phyloP scores from a whole-genome alignment of 2,329 filamentous ascomycete species.

The Alternaria hordeiaustralica region DNA sequence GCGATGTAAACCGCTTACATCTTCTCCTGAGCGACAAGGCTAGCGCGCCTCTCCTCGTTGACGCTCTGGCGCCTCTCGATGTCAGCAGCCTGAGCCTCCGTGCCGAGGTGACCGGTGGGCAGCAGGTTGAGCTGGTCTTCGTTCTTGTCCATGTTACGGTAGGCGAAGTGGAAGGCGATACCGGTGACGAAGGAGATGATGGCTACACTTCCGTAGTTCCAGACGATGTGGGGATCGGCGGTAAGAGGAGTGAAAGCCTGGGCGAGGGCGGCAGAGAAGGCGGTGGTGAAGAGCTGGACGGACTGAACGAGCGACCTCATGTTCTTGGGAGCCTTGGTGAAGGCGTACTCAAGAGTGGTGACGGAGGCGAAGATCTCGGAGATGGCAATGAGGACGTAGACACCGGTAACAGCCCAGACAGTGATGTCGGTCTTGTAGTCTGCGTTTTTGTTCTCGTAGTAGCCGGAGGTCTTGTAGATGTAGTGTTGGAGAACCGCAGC shows the following conservation, averaged over 20 bases:
- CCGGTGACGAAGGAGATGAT: constrained; percentile 46
- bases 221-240: constrained; percentile 36
- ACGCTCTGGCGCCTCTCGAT: constrained; percentile 36
- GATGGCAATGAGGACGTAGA: constrained; percentile 62
- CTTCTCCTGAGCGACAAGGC: constrained; percentile 21
- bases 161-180: constrained; percentile 40
- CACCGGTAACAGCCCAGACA: constrained; percentile 61
- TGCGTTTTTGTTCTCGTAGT: constrained; percentile 49
- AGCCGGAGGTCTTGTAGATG: constrained; percentile 63
- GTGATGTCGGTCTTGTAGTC: constrained; percentile 56
- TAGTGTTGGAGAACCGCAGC: constrained; percentile 64
- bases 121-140: constrained; percentile 49
- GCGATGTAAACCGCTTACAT: neutral
- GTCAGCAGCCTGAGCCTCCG: constrained; percentile 33
- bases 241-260: constrained; percentile 40
- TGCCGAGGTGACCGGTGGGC: constrained; percentile 47
- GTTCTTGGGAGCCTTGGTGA: constrained; percentile 72
- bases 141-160: constrained; percentile 41
- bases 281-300: constrained; percentile 46
- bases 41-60: constrained; percentile 20
- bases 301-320: constrained; percentile 59
- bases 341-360: constrained; percentile 74
- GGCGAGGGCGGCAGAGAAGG: constrained; percentile 41
- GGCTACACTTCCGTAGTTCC: constrained; percentile 47
- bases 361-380: constrained; percentile 70